These are phyloP conservation scores for Hymenoscyphus albidus DNA, from an alignment of 2,329 filamentous ascomycete species.

Conservation along the genomic window DNA sequence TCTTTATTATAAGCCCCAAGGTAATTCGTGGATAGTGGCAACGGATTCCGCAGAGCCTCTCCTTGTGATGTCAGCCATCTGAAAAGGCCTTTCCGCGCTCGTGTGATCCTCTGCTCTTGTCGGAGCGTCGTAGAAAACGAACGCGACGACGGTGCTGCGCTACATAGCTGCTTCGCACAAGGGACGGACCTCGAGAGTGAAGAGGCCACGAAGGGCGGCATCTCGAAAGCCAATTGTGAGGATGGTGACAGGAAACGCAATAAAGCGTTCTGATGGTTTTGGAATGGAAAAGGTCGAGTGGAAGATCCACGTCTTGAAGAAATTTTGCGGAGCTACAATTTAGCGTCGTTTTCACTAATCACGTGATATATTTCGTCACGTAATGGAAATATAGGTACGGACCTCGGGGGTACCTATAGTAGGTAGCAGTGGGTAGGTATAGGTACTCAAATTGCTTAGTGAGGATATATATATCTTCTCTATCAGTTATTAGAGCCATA, in stretches of 20 bases:
- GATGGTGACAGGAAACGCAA: constrained; percentile 14
- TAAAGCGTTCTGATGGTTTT: constrained; percentile 16
- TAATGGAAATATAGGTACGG: too few relatives aligned
- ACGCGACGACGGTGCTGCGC: constrained; percentile 23
- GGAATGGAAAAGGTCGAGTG: constrained; percentile 6
- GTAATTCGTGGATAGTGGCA: constrained; percentile 33
- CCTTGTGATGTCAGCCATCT: constrained; percentile 32
- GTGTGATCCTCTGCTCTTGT: constrained; percentile 27
- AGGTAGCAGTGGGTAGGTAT: too few relatives aligned
- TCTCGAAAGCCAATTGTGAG: constrained; percentile 22
- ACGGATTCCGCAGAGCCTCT: constrained; percentile 28
- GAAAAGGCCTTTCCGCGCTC: constrained; percentile 30
- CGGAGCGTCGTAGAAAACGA: constrained; percentile 33
- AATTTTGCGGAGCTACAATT: neutral
- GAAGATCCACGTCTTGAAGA: neutral
- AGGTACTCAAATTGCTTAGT: too few relatives aligned
- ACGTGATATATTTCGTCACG: neutral
- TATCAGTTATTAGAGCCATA: too few relatives aligned
- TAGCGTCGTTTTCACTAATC: neutral
- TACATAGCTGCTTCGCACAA: constrained; percentile 27
- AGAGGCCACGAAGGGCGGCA: constrained; percentile 29
- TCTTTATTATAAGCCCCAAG: constrained; percentile 30
- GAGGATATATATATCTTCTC: too few relatives aligned
- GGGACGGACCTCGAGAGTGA: constrained; percentile 19
- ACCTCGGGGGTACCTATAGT: too few relatives aligned